These are phyloP conservation scores for Collybia sordida DNA, from an alignment of 768 basidiomycete species.

Conservation along the genomic window DNA sequence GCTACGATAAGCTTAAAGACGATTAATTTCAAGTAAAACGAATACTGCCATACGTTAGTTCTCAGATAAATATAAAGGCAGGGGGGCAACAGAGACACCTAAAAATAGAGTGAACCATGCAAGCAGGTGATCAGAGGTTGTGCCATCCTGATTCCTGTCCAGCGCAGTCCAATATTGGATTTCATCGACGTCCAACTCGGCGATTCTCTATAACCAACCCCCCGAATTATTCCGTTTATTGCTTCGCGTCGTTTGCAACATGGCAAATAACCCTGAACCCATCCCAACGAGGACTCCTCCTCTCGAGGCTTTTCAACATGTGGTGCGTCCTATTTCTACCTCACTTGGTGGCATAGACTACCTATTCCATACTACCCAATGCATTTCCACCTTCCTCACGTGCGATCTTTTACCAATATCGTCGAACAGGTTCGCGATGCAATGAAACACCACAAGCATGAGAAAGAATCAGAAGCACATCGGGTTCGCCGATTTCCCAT, in stretches of 20 bases:
- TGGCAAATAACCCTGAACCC: slow-evolving; percentile 1
- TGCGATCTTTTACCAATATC: slow-evolving; percentile 43
- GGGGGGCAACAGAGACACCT: background rate
- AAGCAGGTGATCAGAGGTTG: background rate
- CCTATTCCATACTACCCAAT: slow-evolving; percentile 19
- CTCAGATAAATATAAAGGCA: background rate
- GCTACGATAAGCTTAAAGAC: too few species aligned
- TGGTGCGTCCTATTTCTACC: slow-evolving; percentile 15
- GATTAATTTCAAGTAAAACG: background rate
- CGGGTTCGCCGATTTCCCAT: slow-evolving; percentile 44
- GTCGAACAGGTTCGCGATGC: slow-evolving; percentile 67
- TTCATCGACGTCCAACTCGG: too few species aligned
- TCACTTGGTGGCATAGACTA: background rate
- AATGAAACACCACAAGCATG: slow-evolving; percentile 67
- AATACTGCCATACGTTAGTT: too few species aligned
- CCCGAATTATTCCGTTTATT: slow-evolving; percentile 9
- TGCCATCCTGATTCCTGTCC: too few species aligned
- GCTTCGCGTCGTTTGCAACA: slow-evolving; percentile 3
- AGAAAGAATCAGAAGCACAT: slow-evolving; percentile 88
- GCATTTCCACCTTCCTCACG: slow-evolving; percentile 48
- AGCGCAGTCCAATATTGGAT: too few species aligned
- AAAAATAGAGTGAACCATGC: slow-evolving; percentile 3
- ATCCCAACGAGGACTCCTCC: slow-evolving; percentile 15
- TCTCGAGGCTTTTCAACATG: slow-evolving; percentile 12
- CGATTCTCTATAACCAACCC: too few species aligned